phyloP scores from a whole-genome alignment of 495 filamentous ascomycete species.

The Penicillium salamii region DNA sequence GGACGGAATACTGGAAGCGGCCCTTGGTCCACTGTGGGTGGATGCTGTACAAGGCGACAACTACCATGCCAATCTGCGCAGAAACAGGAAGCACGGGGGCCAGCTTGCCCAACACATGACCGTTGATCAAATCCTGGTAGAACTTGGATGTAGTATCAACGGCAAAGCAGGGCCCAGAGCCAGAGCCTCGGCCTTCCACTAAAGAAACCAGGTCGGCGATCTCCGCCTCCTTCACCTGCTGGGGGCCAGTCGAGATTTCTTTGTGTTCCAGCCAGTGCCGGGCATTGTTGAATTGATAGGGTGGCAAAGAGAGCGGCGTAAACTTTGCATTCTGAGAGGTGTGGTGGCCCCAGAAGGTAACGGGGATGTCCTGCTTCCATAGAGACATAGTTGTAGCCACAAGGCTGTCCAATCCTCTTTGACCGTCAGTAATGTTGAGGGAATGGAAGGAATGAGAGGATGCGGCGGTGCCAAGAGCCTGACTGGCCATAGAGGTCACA shows the following conservation, averaged over 20 bases:
- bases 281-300: background rate
- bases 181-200: too few relatives aligned
- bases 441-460: background rate
- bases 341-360: background rate
- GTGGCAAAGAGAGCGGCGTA: background rate
- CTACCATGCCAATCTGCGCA: constrained; percentile 40
- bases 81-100: constrained; percentile 49
- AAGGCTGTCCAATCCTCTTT: background rate
- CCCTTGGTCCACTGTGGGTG: constrained; percentile 14
- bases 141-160: too few relatives aligned
- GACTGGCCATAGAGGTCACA: background rate
- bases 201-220: too few relatives aligned
- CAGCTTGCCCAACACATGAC: constrained; percentile 46
- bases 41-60: constrained; percentile 45
- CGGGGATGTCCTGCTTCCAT: background rate
- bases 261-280: background rate
- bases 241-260: too few relatives aligned
- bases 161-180: too few relatives aligned
- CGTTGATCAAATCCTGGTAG: background rate
- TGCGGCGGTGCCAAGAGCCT: background rate
- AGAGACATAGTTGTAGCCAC: background rate
- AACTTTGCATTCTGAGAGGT: background rate
- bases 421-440: background rate
- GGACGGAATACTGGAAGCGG: background rate
- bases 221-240: too few relatives aligned